These are phyloP conservation scores for Rubia tinctorum DNA, from an alignment of 305 asterid genomes.

Conservation along the genomic window DNA sequence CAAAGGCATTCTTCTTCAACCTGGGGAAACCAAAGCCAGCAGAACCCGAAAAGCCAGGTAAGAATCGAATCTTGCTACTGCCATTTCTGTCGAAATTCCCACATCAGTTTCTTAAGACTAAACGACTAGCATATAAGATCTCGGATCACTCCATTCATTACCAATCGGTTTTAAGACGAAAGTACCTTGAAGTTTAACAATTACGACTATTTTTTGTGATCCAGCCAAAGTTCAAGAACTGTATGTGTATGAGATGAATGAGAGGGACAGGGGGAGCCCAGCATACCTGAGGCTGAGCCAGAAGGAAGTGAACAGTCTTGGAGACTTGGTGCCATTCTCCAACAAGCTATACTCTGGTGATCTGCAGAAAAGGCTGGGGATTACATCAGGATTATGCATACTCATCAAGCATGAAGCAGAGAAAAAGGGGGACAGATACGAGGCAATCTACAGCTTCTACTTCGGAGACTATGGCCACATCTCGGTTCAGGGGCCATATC, in stretches of 20 bases:
- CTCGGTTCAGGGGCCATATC: constrained; percentile 54
- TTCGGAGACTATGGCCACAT: constrained; percentile 69
- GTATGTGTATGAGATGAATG: constrained; percentile 60
- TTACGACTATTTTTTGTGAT: background rate
- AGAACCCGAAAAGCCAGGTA: constrained; percentile 32
- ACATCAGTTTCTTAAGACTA: too few species aligned
- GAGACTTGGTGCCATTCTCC: constrained; percentile 65
- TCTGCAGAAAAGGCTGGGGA: constrained; percentile 47
- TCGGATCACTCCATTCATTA: too few species aligned
- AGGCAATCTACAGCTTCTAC: constrained; percentile 57
- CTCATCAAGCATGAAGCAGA: constrained; percentile 50
- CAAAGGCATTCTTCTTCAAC: constrained; percentile 45
- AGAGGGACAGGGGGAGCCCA: constrained; percentile 57
- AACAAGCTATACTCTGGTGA: constrained; percentile 71
- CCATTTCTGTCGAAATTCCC: background rate
- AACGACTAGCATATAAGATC: too few species aligned
- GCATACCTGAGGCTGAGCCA: constrained; percentile 44
- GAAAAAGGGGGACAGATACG: constrained; percentile 54
- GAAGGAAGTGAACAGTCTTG: constrained; percentile 50
- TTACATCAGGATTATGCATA: constrained; percentile 52
- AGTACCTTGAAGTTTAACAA: background rate
- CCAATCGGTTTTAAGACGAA: too few species aligned
- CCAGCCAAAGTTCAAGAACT: constrained; percentile 56
- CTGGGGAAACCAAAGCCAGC: constrained; percentile 26
- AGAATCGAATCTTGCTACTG: background rate